A percentile compares a stretch with the other conserved stretches of the same genome.
phyloP scores from a whole-genome alignment of 129 eudicot genomes.

The Flaveria brownii region DNA sequence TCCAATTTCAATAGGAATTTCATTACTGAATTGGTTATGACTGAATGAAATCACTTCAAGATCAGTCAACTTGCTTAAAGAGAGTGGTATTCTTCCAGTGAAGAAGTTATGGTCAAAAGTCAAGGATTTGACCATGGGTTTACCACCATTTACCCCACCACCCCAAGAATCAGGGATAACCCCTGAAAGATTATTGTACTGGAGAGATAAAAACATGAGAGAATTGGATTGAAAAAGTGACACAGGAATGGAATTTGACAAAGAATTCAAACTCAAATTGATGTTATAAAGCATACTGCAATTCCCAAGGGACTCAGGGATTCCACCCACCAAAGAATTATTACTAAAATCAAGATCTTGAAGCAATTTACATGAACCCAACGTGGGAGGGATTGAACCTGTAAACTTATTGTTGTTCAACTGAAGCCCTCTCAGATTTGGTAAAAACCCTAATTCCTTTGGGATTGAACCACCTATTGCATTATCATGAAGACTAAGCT shows the following conservation, averaged over 20 bases:
- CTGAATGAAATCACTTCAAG: conserved; percentile 52
- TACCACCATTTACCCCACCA: conserved; percentile 32
- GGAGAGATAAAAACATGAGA: conserved; percentile 60
- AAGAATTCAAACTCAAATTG: conserved; percentile 65
- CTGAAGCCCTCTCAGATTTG: conserved; percentile 84
- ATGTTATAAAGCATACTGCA: conserved; percentile 64
- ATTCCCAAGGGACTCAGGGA: conserved; percentile 64
- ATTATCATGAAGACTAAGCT: conserved; percentile 89
- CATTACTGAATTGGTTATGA: conserved; percentile 53
- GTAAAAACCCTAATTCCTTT: conserved; percentile 63
- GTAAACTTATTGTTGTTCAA: conserved; percentile 65
- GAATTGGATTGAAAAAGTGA: conserved; percentile 52
- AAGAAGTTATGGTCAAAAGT: conserved; percentile 63
- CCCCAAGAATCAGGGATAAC: conserved; percentile 58
- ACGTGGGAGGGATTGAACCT: conserved; percentile 79
- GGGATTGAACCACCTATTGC: conserved; percentile 71
- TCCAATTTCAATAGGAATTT: conserved; percentile 51
- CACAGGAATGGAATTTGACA: conserved; percentile 65
- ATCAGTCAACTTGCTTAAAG: conserved; percentile 49
- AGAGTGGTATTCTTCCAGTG: conserved; percentile 48
- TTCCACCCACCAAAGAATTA: conserved; percentile 64
- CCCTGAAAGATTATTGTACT: conserved; percentile 72
- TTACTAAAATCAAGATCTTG: conserved; percentile 80
- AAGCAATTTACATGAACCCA: conserved; percentile 70
- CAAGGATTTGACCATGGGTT: conserved; percentile 41